Evolutionary conservation across 1,284 basidiomycete genomes (phyloP).

Genomic region (Ganoderma sinense): DNA sequence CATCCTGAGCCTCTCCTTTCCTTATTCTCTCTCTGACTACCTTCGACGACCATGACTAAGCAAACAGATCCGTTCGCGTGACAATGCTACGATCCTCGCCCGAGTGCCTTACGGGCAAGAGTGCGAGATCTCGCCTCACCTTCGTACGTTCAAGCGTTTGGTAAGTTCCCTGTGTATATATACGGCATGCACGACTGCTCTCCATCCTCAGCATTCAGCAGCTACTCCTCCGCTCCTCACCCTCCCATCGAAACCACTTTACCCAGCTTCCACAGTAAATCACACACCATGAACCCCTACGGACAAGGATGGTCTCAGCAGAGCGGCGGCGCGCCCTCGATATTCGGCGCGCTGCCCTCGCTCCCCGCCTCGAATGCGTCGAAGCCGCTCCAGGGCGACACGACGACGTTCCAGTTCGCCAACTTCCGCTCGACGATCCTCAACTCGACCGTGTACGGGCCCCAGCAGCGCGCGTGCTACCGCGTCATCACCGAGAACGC

Average conservation of each 20-base stretch:
- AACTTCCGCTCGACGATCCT: slow-evolving; percentile 58
- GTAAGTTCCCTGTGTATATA: slow-evolving; percentile 19
- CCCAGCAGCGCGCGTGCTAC: slow-evolving; percentile 44
- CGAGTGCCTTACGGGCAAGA: not conserved
- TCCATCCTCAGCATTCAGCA: slow-evolving; percentile 19
- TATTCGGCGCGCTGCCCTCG: slow-evolving; percentile 70
- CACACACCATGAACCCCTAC: slow-evolving; percentile 39
- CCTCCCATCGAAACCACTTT: not conserved
- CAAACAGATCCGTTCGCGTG: not conserved
- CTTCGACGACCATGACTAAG: not conserved
- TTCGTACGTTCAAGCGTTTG: slow-evolving; percentile 4
- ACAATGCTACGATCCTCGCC: slow-evolving; percentile 1
- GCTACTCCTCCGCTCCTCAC: slow-evolving; percentile 8
- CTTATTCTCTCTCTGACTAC: not conserved
- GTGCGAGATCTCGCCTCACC: slow-evolving; percentile 12
- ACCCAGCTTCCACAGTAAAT: not conserved
- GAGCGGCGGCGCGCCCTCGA: slow-evolving; percentile 48
- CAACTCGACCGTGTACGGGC: slow-evolving; percentile 60
- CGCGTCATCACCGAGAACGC: slow-evolving; percentile 52
- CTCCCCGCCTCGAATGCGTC: slow-evolving; percentile 37
- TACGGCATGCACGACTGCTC: slow-evolving; percentile 4
- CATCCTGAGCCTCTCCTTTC: not conserved
- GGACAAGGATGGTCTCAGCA: slow-evolving; percentile 36
- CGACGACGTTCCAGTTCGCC: slow-evolving; percentile 57
- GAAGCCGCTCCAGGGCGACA: slow-evolving; percentile 42